Evolutionary conservation across 1,284 basidiomycete genomes (phyloP).

Genomic region (Irpex lacteus): DNA sequence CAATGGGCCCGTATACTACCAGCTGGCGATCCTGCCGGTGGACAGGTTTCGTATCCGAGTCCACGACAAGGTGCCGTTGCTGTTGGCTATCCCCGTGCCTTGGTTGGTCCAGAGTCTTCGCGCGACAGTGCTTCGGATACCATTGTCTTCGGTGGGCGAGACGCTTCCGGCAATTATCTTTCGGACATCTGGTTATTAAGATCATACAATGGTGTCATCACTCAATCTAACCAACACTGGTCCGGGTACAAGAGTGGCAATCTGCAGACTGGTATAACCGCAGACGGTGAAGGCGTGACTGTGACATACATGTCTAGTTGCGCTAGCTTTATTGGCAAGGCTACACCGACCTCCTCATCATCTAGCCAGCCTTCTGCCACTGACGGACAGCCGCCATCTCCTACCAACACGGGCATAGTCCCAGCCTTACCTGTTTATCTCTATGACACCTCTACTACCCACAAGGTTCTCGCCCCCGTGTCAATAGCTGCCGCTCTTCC

Average conservation of each 20-base stretch:
- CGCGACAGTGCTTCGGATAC: conserved; percentile 58
- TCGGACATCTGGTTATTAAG: conserved; percentile 76
- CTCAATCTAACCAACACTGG: conserved; percentile 55
- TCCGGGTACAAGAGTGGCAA: conserved; percentile 58
- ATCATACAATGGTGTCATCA: conserved; percentile 59
- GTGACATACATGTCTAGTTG: conserved; percentile 59
- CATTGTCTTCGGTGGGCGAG: conserved; percentile 76
- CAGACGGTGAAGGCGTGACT: conserved; percentile 66
- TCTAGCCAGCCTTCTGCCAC: conserved; percentile 19
- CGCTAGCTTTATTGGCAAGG: conserved; percentile 38
- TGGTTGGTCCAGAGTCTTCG: conserved; percentile 48
- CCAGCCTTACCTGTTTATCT: conserved; percentile 13
- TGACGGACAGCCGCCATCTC: conserved; percentile 17
- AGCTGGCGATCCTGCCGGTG: conserved; percentile 64
- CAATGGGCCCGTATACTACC: conserved; percentile 74
- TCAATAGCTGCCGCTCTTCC: conserved; percentile 60
- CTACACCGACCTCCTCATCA: conserved; percentile 18
- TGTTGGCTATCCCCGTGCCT: conserved; percentile 46
- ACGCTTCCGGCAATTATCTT: conserved; percentile 61
- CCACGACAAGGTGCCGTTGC: conserved; percentile 71
- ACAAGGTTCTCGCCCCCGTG: conserved; percentile 64
- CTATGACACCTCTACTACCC: conserved; percentile 54
- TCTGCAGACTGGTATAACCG: conserved; percentile 57
- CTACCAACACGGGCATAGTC: not conserved
- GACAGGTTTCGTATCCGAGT: conserved; percentile 48